Evolutionary conservation across 1,284 basidiomycete genomes (phyloP).

Genomic region (Trichosporon ovoides): DNA sequence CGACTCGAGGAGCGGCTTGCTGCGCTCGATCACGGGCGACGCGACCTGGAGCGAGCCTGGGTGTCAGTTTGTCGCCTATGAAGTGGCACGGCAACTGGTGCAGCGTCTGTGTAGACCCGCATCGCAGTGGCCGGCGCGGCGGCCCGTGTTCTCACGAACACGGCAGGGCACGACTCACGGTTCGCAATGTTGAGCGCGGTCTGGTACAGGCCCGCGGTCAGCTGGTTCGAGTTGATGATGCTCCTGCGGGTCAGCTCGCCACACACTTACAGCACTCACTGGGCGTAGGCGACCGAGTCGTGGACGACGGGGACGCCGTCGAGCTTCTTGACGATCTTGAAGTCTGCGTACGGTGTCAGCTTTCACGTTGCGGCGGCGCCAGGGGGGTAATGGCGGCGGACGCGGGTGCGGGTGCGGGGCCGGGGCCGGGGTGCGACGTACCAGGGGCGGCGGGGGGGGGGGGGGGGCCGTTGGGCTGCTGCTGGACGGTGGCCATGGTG

Average conservation of each 20-base stretch:
- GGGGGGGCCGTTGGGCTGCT: constrained; percentile 20
- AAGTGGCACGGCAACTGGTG: background rate
- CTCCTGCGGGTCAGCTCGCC: constrained; percentile 18
- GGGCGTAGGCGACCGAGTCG: constrained; percentile 45
- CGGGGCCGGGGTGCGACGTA: background rate
- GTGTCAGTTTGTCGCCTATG: too few species aligned
- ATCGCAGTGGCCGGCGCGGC: background rate
- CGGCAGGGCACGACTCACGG: constrained; percentile 29
- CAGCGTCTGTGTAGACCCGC: background rate
- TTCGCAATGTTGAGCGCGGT: constrained; percentile 38
- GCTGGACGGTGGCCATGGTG: constrained; percentile 19
- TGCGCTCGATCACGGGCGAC: constrained; percentile 39
- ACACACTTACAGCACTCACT: constrained; percentile 29
- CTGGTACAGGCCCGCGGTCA: constrained; percentile 42
- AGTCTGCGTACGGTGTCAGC: constrained; percentile 27
- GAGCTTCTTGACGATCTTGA: constrained; percentile 46
- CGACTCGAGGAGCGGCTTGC: constrained; percentile 44
- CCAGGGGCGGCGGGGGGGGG: constrained; percentile 5
- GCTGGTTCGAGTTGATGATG: constrained; percentile 39
- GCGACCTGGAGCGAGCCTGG: constrained; percentile 43
- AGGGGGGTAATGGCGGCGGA: background rate
- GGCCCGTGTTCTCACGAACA: constrained; percentile 3
- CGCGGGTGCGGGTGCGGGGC: background rate
- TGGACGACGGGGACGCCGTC: constrained; percentile 46
- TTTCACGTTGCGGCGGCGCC: too few species aligned